Percentiles rank a stretch among this genome's conserved stretches.
These are phyloP conservation scores for Amborella trichopoda DNA, from an alignment of 164 flowering plant genomes.

Conservation along the genomic window DNA sequence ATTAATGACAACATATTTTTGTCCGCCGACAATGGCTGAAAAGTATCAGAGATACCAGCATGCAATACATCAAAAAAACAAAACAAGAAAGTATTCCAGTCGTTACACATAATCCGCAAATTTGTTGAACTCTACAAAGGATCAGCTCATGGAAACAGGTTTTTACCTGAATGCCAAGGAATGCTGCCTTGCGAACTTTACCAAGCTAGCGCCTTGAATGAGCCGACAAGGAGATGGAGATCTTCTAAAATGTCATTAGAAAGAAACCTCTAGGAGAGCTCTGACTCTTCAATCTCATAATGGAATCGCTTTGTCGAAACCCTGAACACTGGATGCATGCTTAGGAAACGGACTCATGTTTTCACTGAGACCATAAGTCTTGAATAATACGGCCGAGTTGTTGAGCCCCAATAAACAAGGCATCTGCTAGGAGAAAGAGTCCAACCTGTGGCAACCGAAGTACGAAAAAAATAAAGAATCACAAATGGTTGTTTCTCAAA, in stretches of 20 bases:
- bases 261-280: neutral
- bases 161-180: neutral
- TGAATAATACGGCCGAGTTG: slow-evolving; percentile 36
- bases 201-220: neutral
- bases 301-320: neutral
- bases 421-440: slow-evolving; percentile 65
- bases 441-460: too few species aligned
- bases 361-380: slow-evolving; percentile 19
- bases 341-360: neutral
- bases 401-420: slow-evolving; percentile 65
- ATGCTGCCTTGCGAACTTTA: neutral
- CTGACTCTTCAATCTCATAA: neutral
- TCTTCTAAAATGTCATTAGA: neutral
- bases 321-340: too few species aligned
- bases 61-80: too few species aligned
- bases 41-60: neutral
- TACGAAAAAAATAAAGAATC: too few species aligned
- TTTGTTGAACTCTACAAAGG: too few species aligned
- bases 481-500: slow-evolving; percentile 1
- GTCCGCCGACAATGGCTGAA: neutral
- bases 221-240: neutral
- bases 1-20: too few species aligned
- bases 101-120: too few species aligned
- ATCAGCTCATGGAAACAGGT: too few species aligned
- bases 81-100: too few species aligned